Conservation (phyloP, 495 filamentous ascomycete species). For the Parmelia sp. region DNA sequence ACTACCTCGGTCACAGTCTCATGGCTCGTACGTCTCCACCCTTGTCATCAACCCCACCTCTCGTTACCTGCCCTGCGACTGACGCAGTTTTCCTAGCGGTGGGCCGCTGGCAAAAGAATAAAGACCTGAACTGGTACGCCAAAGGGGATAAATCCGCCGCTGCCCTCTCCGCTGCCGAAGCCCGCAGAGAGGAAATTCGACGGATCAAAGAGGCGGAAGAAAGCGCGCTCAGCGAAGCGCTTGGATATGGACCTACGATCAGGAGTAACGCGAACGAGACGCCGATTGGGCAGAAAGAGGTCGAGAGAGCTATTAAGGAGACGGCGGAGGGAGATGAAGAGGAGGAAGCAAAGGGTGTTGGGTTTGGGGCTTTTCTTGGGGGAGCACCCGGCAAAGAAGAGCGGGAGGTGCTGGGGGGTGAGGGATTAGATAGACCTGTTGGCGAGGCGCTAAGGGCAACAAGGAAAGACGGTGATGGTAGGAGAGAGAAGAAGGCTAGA, state of each 20-base stretch:
- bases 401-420: slow-evolving; percentile 43
- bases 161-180: slow-evolving; percentile 53
- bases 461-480: slow-evolving; percentile 15
- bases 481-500: slow-evolving; percentile 14
- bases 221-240: slow-evolving; percentile 74
- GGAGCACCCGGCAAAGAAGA: slow-evolving; percentile 35
- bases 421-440: slow-evolving; percentile 22
- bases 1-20: slow-evolving; percentile 92
- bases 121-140: slow-evolving; percentile 84
- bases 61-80: neutral
- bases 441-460: slow-evolving; percentile 9
- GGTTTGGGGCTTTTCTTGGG: slow-evolving; percentile 18
- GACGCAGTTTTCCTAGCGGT: slow-evolving; percentile 43
- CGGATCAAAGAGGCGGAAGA: slow-evolving; percentile 87
- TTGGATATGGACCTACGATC: slow-evolving; percentile 57
- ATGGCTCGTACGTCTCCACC: slow-evolving; percentile 53
- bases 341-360: slow-evolving; percentile 16
- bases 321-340: slow-evolving; percentile 33
- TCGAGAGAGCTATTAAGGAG: slow-evolving; percentile 31
- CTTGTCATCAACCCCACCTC: neutral
- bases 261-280: slow-evolving; percentile 39
- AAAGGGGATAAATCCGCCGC: slow-evolving; percentile 55
- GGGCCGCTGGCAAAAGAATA: slow-evolving; percentile 89
- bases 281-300: slow-evolving; percentile 35
- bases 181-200: slow-evolving; percentile 72